Percentiles rank a stretch among this genome's conserved stretches.
These are phyloP conservation scores for Solanum neorickii DNA, from an alignment of 257 asterid species.

Conservation along the genomic window DNA sequence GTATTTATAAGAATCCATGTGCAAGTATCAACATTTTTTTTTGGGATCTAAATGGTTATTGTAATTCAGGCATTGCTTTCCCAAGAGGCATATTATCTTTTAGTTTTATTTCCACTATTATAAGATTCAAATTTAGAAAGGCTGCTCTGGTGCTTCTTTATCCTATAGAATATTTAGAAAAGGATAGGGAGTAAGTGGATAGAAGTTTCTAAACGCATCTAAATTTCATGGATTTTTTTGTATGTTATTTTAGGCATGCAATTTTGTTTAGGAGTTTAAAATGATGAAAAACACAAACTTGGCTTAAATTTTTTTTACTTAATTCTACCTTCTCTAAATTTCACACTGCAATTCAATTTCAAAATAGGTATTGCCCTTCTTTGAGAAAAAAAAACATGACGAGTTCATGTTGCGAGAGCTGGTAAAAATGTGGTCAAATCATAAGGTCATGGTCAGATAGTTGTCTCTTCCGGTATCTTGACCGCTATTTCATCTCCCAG, in stretches of 20 bases:
- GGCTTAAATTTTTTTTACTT: background rate
- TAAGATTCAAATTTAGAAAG: background rate
- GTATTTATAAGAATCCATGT: background rate
- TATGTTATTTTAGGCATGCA: background rate
- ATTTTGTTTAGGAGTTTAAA: background rate
- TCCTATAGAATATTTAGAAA: no score
- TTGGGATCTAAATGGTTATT: background rate
- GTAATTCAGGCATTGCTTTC: background rate
- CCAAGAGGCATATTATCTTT: background rate
- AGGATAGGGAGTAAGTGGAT: background rate
- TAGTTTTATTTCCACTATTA: background rate
- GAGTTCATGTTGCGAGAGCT: conserved; percentile 94
- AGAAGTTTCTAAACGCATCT: background rate
- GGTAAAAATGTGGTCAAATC: conserved; percentile 87
- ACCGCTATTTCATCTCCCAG: conserved; percentile 87
- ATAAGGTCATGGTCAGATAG: conserved; percentile 97
- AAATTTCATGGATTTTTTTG: background rate
- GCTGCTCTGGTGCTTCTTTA: background rate
- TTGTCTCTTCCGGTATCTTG: conserved; percentile 88
- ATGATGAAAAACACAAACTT: background rate
- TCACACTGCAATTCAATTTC: background rate
- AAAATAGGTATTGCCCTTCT: conserved; percentile 62
- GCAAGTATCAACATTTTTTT: background rate
- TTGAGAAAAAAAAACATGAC: conserved; percentile 70
- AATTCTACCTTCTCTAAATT: background rate